Conservation (phyloP, 1,284 basidiomycete genomes). For the Moniliella sp. region DNA sequence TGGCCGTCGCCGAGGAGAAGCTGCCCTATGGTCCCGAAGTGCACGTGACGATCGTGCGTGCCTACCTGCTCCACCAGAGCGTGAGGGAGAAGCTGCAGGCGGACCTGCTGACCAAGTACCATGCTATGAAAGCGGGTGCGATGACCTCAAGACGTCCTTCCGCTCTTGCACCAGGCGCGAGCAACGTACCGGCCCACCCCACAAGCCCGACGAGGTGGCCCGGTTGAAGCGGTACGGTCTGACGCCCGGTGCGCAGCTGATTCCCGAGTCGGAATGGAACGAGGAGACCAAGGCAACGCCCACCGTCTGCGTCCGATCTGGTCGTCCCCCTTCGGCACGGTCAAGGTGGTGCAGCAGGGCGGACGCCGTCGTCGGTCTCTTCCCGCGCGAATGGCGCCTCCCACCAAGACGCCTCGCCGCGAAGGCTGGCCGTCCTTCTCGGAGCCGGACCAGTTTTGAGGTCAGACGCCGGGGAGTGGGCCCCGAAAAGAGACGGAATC, state of each 20-base stretch:
- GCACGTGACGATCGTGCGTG: slow-evolving; percentile 77
- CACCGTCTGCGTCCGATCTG: slow-evolving; percentile 9
- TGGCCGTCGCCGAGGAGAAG: background rate
- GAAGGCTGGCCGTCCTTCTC: slow-evolving; percentile 14
- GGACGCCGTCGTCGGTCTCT: slow-evolving; percentile 16
- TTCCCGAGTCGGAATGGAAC: slow-evolving; percentile 2
- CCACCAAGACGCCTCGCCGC: slow-evolving; percentile 17
- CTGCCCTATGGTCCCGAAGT: slow-evolving; percentile 42
- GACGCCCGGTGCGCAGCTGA: background rate
- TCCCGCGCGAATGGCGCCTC: slow-evolving; percentile 28
- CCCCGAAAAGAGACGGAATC: too few species aligned
- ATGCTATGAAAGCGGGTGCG: slow-evolving; percentile 14
- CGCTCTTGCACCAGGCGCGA: slow-evolving; percentile 10
- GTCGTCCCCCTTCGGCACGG: slow-evolving; percentile 10
- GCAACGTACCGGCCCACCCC: slow-evolving; percentile 17
- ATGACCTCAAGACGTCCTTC: slow-evolving; percentile 9
- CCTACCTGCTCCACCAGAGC: slow-evolving; percentile 62
- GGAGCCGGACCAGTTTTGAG: too few species aligned
- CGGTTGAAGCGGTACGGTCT: slow-evolving; percentile 17
- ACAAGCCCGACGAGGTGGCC: slow-evolving; percentile 17
- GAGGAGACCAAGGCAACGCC: slow-evolving; percentile 5
- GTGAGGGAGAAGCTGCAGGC: slow-evolving; percentile 39
- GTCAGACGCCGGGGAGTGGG: too few species aligned
- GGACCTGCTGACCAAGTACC: slow-evolving; percentile 13
- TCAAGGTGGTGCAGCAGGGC: slow-evolving; percentile 9